Conservation (phyloP, 495 filamentous ascomycete genomes). For the Parmelia sp. region DNA sequence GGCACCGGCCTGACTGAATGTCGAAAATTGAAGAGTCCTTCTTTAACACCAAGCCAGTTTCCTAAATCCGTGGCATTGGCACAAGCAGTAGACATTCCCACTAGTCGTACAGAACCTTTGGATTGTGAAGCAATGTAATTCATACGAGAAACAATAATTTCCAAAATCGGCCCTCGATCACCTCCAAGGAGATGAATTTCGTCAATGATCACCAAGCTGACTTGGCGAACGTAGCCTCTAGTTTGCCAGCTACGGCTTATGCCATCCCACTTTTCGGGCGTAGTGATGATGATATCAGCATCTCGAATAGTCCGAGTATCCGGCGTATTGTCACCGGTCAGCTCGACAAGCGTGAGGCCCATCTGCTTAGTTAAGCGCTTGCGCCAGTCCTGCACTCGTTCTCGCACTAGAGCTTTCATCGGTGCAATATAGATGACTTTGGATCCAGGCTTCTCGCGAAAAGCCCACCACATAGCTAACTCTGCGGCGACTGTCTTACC, state of each 20-base stretch:
- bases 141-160: conserved; percentile 99
- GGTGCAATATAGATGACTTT: conserved; percentile 99
- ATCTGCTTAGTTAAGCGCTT: conserved; percentile 74
- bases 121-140: conserved; percentile 94
- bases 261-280: conserved; percentile 99
- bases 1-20: conserved; percentile 97
- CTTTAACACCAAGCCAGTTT: conserved; percentile 96
- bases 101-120: conserved; percentile 77
- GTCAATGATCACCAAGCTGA: conserved; percentile 95
- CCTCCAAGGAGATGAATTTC: conserved; percentile 96
- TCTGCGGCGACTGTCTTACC: conserved; percentile 96
- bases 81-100: conserved; percentile 98
- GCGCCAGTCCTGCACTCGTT: conserved; percentile 94
- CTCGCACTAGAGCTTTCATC: conserved; percentile 97
- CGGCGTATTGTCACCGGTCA: conserved; percentile 97
- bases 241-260: conserved; percentile 98
- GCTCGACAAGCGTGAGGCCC: conserved; percentile 85
- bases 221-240: conserved; percentile 88
- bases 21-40: conserved; percentile 94
- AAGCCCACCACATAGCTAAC: conserved; percentile 99
- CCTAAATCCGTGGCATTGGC: conserved; percentile 90
- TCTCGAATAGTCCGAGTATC: conserved; percentile 91
- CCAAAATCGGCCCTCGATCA: conserved; percentile 91
- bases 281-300: conserved; percentile 97
- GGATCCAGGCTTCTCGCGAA: conserved; percentile 87